Evolutionary conservation across 2,329 filamentous ascomycete species (phyloP), one percentile per base, ranked within the genome.

Genomic region (Ophiostoma ips): DNA sequence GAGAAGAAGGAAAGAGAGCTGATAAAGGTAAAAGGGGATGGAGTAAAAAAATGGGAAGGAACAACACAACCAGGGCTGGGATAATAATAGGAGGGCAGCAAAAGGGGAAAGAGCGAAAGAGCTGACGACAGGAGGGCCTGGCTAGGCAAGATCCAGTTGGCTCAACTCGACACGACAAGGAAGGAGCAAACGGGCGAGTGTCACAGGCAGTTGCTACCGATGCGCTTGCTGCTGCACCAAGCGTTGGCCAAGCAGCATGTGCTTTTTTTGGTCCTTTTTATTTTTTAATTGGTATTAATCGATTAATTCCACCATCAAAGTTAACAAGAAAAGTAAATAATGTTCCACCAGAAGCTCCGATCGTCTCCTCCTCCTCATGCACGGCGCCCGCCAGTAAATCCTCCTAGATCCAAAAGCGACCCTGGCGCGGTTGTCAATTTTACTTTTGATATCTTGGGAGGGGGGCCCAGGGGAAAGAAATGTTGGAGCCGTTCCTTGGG

Each of bases 181-280:
- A 45, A 45, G 43, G 43, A 31, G 43, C 45, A 41, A 28, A 41
- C 21, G 21, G 19, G 38, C 18, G 21, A 11, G 37, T 18, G 18
- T 40, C 16, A 40, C 37, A 40, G 37, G 18, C 10, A 10, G 13
- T 21, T 24, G 12, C 37, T 13, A 3, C 21, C 13, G 18, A 21
- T 41, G 38, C 21, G n/a, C n/a, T n/a, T 41, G 19, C 38, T 28
- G 24, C 21, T 41, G 19, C 38, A 41, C 21, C 15, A 9, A 12
- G 24, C 19, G 50, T 52, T 52, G 50, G 41, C 50, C 46, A 43
- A 50, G 51, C 47, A 52, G 48, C 48, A 38, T 16, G 9, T 28
- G 36, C 13, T n/a, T 11, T 40, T 48, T 13, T 28, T 11, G n/a
- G 11, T 5, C 11, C 21, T 15, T 24, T 15, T 28, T 43, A 19